Percentiles rank a stretch among this genome's conserved stretches.
phyloP scores from a whole-genome alignment of 2,329 filamentous ascomycete genomes.

The Camillea tinctor region DNA sequence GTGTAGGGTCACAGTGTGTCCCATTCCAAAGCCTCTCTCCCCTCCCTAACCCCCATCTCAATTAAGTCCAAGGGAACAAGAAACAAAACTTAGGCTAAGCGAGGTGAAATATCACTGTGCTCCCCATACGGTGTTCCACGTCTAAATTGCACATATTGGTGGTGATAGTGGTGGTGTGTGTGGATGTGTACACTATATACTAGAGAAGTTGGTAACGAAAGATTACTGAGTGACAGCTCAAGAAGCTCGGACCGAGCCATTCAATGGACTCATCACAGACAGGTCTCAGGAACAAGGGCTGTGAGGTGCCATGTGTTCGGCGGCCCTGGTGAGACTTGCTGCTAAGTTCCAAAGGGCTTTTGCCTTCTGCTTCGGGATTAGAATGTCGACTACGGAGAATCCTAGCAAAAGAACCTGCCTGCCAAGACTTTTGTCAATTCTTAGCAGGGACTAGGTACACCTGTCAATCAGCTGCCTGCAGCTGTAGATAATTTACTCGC shows the following conservation, averaged over 20 bases:
- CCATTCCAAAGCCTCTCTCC: not conserved
- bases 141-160: not conserved
- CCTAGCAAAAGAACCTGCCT: too few species aligned
- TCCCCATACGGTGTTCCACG: not conserved
- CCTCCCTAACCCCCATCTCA: too few species aligned
- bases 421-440: too few species aligned
- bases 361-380: constrained; percentile 3
- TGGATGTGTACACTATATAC: too few species aligned
- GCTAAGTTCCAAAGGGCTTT: constrained; percentile 17
- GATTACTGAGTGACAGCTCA: not conserved
- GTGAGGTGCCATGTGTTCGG: constrained; percentile 29
- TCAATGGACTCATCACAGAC: not conserved
- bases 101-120: not conserved
- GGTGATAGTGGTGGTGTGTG: too few species aligned
- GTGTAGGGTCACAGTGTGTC: not conserved
- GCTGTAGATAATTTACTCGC: too few species aligned
- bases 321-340: constrained; percentile 10
- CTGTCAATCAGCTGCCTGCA: too few species aligned
- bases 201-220: not conserved
- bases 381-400: not conserved
- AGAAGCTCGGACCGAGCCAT: not conserved
- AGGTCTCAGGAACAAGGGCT: constrained; percentile 19
- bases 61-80: not conserved
- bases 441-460: too few species aligned
- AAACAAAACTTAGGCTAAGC: not conserved